phyloP scores from a whole-genome alignment of 2,329 filamentous ascomycete species.

The Talaromyces sp. region DNA sequence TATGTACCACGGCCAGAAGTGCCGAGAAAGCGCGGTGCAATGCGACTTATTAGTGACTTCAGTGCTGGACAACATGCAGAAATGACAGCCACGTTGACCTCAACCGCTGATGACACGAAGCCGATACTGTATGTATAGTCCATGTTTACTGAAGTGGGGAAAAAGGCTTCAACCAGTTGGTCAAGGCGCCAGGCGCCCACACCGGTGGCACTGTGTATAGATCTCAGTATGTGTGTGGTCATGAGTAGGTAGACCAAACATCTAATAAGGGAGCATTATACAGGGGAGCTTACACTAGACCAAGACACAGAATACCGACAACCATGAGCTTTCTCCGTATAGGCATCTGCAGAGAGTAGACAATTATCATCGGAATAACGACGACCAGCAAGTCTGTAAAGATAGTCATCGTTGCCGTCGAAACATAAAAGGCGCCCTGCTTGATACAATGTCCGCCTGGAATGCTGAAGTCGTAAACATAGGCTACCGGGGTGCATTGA shows the following conservation, averaged over 20 bases:
- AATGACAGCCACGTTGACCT: conserved; percentile 32
- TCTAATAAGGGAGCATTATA: not conserved
- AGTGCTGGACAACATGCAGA: conserved; percentile 32
- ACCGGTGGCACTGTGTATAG: conserved; percentile 27
- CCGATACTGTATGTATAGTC: conserved; percentile 30
- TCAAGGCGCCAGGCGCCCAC: conserved; percentile 32
- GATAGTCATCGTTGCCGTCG: conserved; percentile 30
- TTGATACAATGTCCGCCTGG: conserved; percentile 29
- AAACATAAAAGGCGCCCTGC: conserved; percentile 31
- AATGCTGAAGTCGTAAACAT: conserved; percentile 22
- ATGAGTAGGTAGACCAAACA: not conserved
- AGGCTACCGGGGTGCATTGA: conserved; percentile 31
- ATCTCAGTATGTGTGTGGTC: not conserved
- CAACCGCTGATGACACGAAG: conserved; percentile 33
- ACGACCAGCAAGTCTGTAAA: conserved; percentile 35
- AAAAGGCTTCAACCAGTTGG: conserved; percentile 27
- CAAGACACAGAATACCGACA: conserved; percentile 24
- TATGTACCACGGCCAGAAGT: conserved; percentile 15
- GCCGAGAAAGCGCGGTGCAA: conserved; percentile 14
- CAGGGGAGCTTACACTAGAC: not conserved
- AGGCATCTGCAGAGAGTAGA: conserved; percentile 32
- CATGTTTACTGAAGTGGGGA: conserved; percentile 6
- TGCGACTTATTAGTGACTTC: conserved; percentile 24
- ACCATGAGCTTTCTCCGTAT: conserved; percentile 32
- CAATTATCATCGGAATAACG: conserved; percentile 34